phyloP scores from a whole-genome alignment of 495 filamentous ascomycete species.

The Podospora tetraspora region DNA sequence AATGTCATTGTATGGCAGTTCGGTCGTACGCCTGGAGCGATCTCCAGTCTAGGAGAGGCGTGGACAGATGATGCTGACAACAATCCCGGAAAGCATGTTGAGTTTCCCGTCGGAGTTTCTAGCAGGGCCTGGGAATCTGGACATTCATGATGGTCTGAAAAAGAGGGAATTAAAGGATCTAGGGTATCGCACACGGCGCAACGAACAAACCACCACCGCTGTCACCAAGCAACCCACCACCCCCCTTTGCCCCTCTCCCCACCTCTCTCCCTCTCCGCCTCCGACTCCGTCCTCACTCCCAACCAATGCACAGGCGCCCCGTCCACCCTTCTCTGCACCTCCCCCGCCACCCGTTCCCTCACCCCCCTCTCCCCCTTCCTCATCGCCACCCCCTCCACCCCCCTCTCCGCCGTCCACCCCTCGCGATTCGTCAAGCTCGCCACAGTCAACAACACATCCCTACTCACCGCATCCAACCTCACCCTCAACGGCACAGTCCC shows the following conservation, averaged over 20 bases:
- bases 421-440: constrained; percentile 36
- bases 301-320: constrained; percentile 5
- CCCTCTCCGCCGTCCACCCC: neutral
- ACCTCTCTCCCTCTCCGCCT: constrained; percentile 6
- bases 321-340: constrained; percentile 2
- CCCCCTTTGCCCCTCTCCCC: neutral
- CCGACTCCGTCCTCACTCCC: constrained; percentile 6
- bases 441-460: constrained; percentile 46
- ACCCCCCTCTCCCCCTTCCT: constrained; percentile 1
- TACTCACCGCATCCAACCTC: constrained; percentile 37
- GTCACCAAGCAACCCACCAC: constrained; percentile 4
- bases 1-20: no score
- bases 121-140: no score
- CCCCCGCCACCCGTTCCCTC: constrained; percentile 3
- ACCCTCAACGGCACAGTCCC: constrained; percentile 33
- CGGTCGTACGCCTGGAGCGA: no score
- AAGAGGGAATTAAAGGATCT: neutral
- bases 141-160: no score
- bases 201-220: neutral
- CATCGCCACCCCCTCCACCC: neutral
- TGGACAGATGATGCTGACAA: no score
- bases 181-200: neutral
- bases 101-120: no score
- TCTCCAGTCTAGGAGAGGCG: no score
- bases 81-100: no score